A percentile compares a stretch with the other conserved stretches of the same genome.
Conservation (phyloP, 208 protist species). For the Acanthamoeba culbertsoni region DNA sequence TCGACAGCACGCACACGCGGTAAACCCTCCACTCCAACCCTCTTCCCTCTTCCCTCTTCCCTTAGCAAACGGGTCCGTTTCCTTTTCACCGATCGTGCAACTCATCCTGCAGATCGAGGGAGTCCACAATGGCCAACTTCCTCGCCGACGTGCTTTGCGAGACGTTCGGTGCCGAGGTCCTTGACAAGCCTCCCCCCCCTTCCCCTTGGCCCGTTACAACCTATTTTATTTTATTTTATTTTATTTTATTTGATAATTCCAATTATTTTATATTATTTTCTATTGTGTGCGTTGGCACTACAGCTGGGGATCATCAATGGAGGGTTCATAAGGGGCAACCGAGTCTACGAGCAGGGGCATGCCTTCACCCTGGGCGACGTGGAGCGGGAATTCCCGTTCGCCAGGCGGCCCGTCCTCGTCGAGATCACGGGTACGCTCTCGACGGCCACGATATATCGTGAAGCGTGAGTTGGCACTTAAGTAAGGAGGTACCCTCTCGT, state of each 20-base stretch:
- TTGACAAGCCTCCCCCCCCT: too few species aligned
- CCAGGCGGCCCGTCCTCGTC: not conserved
- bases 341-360: conserved; percentile 19
- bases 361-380: conserved; percentile 29
- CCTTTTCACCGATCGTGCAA: too few species aligned
- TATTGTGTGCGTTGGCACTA: not conserved
- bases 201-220: too few species aligned
- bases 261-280: not conserved
- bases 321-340: conserved; percentile 34
- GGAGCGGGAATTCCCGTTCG: conserved; percentile 38
- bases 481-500: not conserved
- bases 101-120: not conserved
- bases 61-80: too few species aligned
- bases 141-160: conserved; percentile 7
- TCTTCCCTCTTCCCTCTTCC: too few species aligned
- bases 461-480: too few species aligned
- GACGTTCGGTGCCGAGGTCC: not conserved
- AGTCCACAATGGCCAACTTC: conserved; percentile 52
- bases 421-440: not conserved
- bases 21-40: too few species aligned
- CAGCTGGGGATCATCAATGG: conserved; percentile 50
- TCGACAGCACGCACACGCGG: conserved; percentile 48
- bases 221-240: not conserved
- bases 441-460: too few species aligned
- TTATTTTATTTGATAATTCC: not conserved